Evolutionary conservation across 176 grass and related monocot genomes (phyloP).

Genomic region (Oryza glaberrima): DNA sequence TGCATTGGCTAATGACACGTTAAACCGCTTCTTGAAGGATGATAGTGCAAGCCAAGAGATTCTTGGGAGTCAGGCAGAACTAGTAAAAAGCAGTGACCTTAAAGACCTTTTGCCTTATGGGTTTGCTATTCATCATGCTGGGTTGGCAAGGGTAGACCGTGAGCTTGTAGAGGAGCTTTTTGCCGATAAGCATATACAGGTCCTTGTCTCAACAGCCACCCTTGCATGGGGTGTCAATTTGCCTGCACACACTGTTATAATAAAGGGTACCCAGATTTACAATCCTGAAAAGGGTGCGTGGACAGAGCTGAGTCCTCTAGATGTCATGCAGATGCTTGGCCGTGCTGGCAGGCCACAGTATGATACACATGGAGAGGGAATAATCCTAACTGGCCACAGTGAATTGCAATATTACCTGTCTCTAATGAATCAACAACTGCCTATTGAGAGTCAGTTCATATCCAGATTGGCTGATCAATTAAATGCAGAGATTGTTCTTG

Average conservation of each 20-base stretch:
- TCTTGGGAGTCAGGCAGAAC: conserved; percentile 77
- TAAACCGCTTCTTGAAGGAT: conserved; percentile 83
- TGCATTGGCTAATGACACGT: conserved; percentile 80
- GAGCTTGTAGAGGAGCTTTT: conserved; percentile 90
- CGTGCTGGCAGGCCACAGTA: conserved; percentile 96
- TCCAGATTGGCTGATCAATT: conserved; percentile 85
- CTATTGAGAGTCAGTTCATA: conserved; percentile 97
- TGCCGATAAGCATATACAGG: conserved; percentile 85
- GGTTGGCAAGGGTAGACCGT: conserved; percentile 83
- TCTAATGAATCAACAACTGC: conserved; percentile 94
- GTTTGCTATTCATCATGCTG: conserved; percentile 98
- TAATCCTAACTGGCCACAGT: conserved; percentile 90
- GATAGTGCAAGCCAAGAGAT: conserved; percentile 94
- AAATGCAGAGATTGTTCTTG: conserved; percentile 96
- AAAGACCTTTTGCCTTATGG: conserved; percentile 93
- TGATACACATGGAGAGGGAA: conserved; percentile 92
- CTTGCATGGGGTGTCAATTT: conserved; percentile 98
- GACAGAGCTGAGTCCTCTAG: conserved; percentile 92
- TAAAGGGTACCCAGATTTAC: conserved; percentile 97
- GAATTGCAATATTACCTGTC: conserved; percentile 96
- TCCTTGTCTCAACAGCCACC: conserved; percentile 89
- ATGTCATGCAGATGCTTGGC: conserved; percentile 99
- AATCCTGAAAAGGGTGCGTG: conserved; percentile 97
- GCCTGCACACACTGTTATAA: conserved; percentile 94
- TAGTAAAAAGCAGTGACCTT: conserved; percentile 92